phyloP scores from a whole-genome alignment of 2,329 filamentous ascomycete genomes.

The Emmonsiellopsis sp. region DNA sequence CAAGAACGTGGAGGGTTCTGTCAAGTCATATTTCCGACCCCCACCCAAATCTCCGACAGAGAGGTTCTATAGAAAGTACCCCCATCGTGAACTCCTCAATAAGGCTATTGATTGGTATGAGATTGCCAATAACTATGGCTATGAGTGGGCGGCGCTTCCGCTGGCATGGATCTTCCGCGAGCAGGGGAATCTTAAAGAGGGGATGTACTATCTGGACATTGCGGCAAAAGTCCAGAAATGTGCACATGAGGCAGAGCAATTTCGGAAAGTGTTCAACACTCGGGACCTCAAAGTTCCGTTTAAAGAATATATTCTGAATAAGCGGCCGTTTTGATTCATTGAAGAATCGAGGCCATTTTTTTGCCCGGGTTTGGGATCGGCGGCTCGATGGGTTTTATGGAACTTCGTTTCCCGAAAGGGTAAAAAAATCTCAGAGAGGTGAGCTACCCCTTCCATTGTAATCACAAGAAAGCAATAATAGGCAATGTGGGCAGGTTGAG shows the following conservation, averaged over 20 bases:
- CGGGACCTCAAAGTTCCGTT: background rate
- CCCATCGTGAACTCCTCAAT: constrained; percentile 7
- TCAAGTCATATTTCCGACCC: background rate
- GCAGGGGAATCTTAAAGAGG: constrained; percentile 12
- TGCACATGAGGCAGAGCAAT: constrained; percentile 44
- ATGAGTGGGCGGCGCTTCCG: constrained; percentile 18
- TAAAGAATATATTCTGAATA: background rate
- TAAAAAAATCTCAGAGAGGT: too few species aligned
- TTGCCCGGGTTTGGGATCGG: background rate
- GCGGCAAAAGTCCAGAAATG: constrained; percentile 8
- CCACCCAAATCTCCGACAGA: background rate
- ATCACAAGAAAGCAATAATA: too few species aligned
- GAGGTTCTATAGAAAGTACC: constrained; percentile 1
- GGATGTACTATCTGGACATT: constrained; percentile 12
- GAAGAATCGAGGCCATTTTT: background rate
- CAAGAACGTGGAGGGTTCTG: background rate
- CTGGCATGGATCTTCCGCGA: constrained; percentile 23
- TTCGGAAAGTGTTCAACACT: constrained; percentile 56
- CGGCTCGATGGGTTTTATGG: too few species aligned
- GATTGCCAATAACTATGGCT: constrained; percentile 16
- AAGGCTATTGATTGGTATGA: constrained; percentile 29
- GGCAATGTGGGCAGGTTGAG: too few species aligned
- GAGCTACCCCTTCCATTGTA: too few species aligned
- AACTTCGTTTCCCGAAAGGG: too few species aligned
- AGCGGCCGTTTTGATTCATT: background rate